These are phyloP conservation scores for Cryptosporidium sp. DNA, from an alignment of 169 alveolate species.

Conservation along the genomic window DNA sequence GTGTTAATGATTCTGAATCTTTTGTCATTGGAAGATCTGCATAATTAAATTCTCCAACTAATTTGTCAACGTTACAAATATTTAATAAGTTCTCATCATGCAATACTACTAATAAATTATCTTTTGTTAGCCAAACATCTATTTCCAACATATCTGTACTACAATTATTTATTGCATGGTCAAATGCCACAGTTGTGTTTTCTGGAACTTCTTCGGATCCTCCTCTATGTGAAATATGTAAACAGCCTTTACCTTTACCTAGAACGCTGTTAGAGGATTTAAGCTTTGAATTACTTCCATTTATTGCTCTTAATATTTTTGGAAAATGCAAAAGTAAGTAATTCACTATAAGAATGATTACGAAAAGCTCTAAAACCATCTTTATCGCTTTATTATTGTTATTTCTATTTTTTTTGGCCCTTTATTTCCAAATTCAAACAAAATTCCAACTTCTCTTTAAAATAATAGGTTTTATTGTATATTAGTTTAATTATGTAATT, in stretches of 20 bases:
- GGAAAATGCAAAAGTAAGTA: constrained; percentile 48
- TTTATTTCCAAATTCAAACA: not conserved
- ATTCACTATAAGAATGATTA: not conserved
- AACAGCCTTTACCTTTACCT: constrained; percentile 63
- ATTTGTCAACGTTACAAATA: constrained; percentile 62
- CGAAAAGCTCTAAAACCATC: not conserved
- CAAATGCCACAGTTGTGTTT: constrained; percentile 77
- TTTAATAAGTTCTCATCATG: constrained; percentile 74
- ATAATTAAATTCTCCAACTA: constrained; percentile 19
- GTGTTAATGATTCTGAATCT: constrained; percentile 37
- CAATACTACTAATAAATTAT: constrained; percentile 68
- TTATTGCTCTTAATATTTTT: constrained; percentile 7
- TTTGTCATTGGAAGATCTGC: constrained; percentile 49
- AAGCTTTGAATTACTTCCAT: constrained; percentile 29
- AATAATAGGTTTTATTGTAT: not conserved
- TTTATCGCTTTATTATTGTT: not conserved
- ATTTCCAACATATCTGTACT: constrained; percentile 78
- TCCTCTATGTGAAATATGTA: constrained; percentile 79
- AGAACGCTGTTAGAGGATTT: constrained; percentile 16
- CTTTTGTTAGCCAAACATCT: constrained; percentile 79
- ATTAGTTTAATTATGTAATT: not conserved
- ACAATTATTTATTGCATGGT: constrained; percentile 72
- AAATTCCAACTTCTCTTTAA: not conserved
- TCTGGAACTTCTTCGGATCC: constrained; percentile 79
- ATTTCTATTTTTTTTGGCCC: no score